Evolutionary conservation across 1,284 basidiomycete species (phyloP), one percentile per base, ranked within the genome.

Genomic region (Puccinia hordei): DNA sequence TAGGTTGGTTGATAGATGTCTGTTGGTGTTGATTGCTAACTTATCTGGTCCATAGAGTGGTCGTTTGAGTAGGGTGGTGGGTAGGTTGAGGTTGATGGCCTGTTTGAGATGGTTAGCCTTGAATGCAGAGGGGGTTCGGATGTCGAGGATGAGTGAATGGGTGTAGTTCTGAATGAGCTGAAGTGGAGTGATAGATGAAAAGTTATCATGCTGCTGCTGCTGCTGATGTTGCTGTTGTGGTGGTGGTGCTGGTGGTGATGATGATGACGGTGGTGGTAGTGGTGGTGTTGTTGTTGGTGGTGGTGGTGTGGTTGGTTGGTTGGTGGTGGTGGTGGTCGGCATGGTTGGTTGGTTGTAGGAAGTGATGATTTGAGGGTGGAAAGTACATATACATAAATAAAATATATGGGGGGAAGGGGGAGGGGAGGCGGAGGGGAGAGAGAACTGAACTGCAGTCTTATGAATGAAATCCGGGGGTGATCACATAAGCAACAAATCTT

Each of bases 41-140:
- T 24, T 41, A 49, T 76, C 74, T 44, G 61, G 38, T 22, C 59
- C 61, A 35, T 76, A 76, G 24, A 76, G 24, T 6, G 74, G 61
- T 13, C 74, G 74, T 66, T 76, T 76, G 61, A 76, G 74, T 4
- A 76, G 35, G 57, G 74, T 76, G 9, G 74, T 76, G 27, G 74
- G 74, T 35, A 76, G 51, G 51, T 76, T 76, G 61, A 76, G 46
- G 41, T 49, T 61, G 44, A 76, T 49, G 35, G 53, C 38, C 2
- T 66, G 53, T 33, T 38, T 76, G 46, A 76, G 44, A 33, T 66
- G 53, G 63, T 22, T 51, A 22, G 8, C 41, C 2, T 13, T 66
- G 61, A 65, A 76, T 10, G 27, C 17, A 0, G 59, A 38, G 5
- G 44, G 35, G 4, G 57, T 8, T 12, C 74, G 38, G 44, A 76